These are phyloP conservation scores for Phytophthora hibernalis DNA, from an alignment of 352 stramenopile species.

Conservation along the genomic window DNA sequence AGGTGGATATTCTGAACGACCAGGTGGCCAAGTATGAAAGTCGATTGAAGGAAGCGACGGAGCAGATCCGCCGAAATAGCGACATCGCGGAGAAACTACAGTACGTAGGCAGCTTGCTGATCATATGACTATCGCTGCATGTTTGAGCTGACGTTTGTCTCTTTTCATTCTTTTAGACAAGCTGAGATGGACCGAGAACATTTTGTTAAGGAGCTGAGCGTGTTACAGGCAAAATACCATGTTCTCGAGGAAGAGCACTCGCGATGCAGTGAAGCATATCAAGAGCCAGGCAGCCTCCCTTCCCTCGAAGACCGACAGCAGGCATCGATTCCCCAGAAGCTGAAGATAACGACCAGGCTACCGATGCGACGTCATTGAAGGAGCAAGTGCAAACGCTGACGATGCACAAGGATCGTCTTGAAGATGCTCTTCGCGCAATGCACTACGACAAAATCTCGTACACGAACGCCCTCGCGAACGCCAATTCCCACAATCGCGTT, in stretches of 20 bases:
- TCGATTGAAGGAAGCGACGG: slow-evolving; percentile 65
- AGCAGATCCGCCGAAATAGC: slow-evolving; percentile 55
- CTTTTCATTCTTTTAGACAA: slow-evolving; percentile 35
- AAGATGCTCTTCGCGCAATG: slow-evolving; percentile 74
- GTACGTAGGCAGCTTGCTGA: slow-evolving; percentile 33
- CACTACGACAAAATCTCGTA: slow-evolving; percentile 90
- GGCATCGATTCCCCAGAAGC: slow-evolving; percentile 1
- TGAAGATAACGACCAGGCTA: neutral
- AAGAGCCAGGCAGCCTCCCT: neutral
- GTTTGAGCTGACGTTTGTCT: neutral
- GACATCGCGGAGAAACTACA: slow-evolving; percentile 61
- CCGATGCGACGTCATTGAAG: slow-evolving; percentile 38
- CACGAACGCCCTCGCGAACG: slow-evolving; percentile 79
- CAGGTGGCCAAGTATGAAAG: slow-evolving; percentile 85
- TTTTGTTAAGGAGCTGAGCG: slow-evolving; percentile 55
- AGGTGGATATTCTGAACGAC: slow-evolving; percentile 82
- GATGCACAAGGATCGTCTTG: slow-evolving; percentile 67
- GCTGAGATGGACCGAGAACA: slow-evolving; percentile 58
- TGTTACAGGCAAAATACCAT: slow-evolving; percentile 54
- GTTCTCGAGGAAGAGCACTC: slow-evolving; percentile 63
- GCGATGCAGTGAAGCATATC: slow-evolving; percentile 18
- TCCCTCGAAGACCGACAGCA: neutral
- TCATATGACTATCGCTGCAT: neutral
- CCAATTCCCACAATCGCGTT: slow-evolving; percentile 79
- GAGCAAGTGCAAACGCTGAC: slow-evolving; percentile 65